Conservation (phyloP, 768 basidiomycete species). For the Tephrocybe sp. region DNA sequence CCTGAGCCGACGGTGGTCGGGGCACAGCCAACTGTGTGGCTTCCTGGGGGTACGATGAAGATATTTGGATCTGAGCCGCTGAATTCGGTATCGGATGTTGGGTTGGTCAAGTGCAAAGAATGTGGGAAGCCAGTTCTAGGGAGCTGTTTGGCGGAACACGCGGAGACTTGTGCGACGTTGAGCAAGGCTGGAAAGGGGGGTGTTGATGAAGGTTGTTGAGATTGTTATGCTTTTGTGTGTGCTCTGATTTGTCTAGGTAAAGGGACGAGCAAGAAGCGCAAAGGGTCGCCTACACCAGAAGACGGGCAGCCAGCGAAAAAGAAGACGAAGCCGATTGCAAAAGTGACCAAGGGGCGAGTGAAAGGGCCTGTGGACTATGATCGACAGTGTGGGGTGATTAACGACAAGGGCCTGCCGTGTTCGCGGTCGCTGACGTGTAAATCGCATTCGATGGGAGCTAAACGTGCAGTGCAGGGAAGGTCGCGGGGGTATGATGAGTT, state of each 20-base stretch:
- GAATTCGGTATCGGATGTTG: constrained; percentile 52
- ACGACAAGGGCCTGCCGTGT: constrained; percentile 90
- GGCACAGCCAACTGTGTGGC: constrained; percentile 82
- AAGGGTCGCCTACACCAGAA: constrained; percentile 67
- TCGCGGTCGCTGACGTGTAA: constrained; percentile 97
- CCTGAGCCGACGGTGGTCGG: constrained; percentile 42
- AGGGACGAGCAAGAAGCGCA: constrained; percentile 63
- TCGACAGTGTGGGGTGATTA: constrained; percentile 95
- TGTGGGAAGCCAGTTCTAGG: constrained; percentile 81
- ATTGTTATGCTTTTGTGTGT: constrained; percentile 43
- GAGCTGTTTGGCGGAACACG: constrained; percentile 73
- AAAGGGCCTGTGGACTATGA: constrained; percentile 90
- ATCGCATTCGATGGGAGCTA: constrained; percentile 96
- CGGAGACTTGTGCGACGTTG: constrained; percentile 41
- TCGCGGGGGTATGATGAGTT: constrained; percentile 83
- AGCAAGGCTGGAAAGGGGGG: constrained; percentile 2
- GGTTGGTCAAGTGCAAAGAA: constrained; percentile 73
- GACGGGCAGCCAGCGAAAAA: constrained; percentile 77
- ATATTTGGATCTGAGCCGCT: constrained; percentile 80
- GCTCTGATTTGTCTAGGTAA: constrained; percentile 8
- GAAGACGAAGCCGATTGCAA: constrained; percentile 65
- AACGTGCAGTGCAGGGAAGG: constrained; percentile 87
- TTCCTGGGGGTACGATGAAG: constrained; percentile 85
- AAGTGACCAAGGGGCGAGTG: constrained; percentile 73
- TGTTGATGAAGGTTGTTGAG: neutral